A percentile compares a stretch with the other conserved stretches of the same genome.
Conservation (phyloP, 768 basidiomycete species). For the Daedaleopsis nitida region DNA sequence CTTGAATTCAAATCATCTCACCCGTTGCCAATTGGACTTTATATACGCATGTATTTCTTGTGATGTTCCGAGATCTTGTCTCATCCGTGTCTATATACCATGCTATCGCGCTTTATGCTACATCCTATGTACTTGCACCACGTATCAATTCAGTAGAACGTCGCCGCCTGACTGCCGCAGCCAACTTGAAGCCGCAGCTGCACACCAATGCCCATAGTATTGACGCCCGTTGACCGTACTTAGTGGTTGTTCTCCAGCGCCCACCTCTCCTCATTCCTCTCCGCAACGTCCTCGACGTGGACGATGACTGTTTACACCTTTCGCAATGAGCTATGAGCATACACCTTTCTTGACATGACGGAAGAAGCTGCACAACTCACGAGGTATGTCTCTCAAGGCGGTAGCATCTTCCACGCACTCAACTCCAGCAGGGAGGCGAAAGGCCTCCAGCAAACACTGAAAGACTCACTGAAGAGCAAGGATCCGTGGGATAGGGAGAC, state of each 20-base stretch:
- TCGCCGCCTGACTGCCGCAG: too few relatives aligned
- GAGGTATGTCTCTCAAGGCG: conserved; percentile 31
- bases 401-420: conserved; percentile 13
- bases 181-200: background rate
- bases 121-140: background rate
- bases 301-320: conserved; percentile 36
- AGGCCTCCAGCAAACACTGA: conserved; percentile 69
- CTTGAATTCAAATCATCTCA: background rate
- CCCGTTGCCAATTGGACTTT: background rate
- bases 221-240: conserved; percentile 43
- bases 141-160: background rate
- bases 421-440: conserved; percentile 69
- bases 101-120: background rate
- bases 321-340: conserved; percentile 4
- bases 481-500: conserved; percentile 86
- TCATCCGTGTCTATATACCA: background rate
- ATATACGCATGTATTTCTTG: background rate
- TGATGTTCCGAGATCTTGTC: background rate
- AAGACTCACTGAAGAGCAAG: conserved; percentile 70
- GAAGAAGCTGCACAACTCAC: conserved; percentile 43
- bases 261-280: conserved; percentile 78
- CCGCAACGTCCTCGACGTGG: conserved; percentile 60
- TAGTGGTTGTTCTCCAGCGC: background rate
- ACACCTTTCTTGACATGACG: conserved; percentile 32
- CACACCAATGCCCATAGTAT: background rate